Percentiles rank a stretch among this genome's conserved stretches.
Conservation (phyloP, 1,139 yeast species). For the Debaryomyces robertsiae region DNA sequence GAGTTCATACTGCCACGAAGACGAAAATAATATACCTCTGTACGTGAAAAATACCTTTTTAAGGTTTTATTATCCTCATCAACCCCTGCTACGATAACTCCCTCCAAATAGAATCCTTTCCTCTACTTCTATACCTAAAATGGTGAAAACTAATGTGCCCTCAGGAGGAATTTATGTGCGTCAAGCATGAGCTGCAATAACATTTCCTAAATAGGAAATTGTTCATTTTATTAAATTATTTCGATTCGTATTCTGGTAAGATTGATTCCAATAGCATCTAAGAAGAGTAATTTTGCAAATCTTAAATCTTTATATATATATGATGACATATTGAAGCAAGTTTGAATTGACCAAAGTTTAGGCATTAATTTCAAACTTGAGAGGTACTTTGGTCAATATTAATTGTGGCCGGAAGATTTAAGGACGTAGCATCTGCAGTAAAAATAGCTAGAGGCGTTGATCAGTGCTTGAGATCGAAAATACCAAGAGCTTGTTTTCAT, state of each 20-base stretch:
- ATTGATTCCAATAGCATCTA: constrained; percentile 1
- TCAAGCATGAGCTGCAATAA: constrained; percentile 11
- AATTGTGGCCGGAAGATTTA: too few relatives aligned
- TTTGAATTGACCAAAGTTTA: neutral
- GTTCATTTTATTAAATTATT: constrained; percentile 4
- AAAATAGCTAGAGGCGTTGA: too few relatives aligned
- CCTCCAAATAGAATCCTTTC: neutral
- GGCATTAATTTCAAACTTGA: neutral
- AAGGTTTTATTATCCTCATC: constrained; percentile 1
- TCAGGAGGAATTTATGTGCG: constrained; percentile 1
- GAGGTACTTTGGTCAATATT: too few relatives aligned
- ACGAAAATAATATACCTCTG: neutral
- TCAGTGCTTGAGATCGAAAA: too few relatives aligned
- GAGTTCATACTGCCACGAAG: neutral
- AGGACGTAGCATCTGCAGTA: too few relatives aligned
- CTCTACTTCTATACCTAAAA: constrained; percentile 10
- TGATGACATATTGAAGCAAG: constrained; percentile 1
- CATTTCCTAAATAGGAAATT: constrained; percentile 19
- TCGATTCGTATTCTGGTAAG: constrained; percentile 4
- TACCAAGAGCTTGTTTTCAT: too few relatives aligned
- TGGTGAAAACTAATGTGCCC: constrained; percentile 9
- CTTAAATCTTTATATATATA: constrained; percentile 4
- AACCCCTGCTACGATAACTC: neutral
- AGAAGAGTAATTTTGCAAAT: constrained; percentile 7
- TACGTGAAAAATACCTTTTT: neutral